Percentiles rank a stretch among this genome's conserved stretches.
Evolutionary conservation across 306 rosid species (phyloP).

Genomic region (Corylus heterophylla): DNA sequence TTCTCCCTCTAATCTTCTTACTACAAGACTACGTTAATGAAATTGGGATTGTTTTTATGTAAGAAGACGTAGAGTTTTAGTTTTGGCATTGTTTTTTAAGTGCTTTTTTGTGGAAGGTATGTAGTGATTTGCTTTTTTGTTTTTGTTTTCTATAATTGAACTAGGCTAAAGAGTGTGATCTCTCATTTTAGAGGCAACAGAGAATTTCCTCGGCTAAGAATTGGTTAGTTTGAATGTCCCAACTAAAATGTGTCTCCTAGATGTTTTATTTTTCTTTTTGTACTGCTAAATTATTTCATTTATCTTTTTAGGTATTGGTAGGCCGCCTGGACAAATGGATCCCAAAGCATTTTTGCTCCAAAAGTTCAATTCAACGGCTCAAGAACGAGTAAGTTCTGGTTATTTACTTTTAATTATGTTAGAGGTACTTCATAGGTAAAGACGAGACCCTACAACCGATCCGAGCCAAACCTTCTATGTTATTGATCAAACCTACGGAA

Average conservation of each 20-base stretch:
- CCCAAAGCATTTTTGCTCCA: slow-evolving; percentile 96
- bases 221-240: slow-evolving; percentile 54
- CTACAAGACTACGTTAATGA: not conserved
- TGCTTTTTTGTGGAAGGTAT: not conserved
- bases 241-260: not conserved
- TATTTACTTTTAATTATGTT: not conserved
- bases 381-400: slow-evolving; percentile 64
- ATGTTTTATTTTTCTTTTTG: not conserved
- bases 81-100: not conserved
- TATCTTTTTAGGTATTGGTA: slow-evolving; percentile 66
- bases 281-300: not conserved
- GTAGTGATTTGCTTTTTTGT: slow-evolving; percentile 13
- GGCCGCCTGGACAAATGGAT: slow-evolving; percentile 98
- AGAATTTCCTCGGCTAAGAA: slow-evolving; percentile 81
- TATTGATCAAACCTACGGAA: too few relatives aligned
- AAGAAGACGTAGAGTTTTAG: not conserved
- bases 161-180: slow-evolving; percentile 86
- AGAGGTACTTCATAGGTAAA: too few relatives aligned
- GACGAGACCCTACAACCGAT: too few relatives aligned
- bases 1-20: too few relatives aligned
- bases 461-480: too few relatives aligned
- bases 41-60: too few relatives aligned
- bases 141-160: slow-evolving; percentile 27
- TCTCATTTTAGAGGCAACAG: slow-evolving; percentile 74
- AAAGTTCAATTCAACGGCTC: slow-evolving; percentile 73